Evolutionary conservation across 2,329 filamentous ascomycete genomes (phyloP).

Genomic region (Fusarium verticillioides): DNA sequence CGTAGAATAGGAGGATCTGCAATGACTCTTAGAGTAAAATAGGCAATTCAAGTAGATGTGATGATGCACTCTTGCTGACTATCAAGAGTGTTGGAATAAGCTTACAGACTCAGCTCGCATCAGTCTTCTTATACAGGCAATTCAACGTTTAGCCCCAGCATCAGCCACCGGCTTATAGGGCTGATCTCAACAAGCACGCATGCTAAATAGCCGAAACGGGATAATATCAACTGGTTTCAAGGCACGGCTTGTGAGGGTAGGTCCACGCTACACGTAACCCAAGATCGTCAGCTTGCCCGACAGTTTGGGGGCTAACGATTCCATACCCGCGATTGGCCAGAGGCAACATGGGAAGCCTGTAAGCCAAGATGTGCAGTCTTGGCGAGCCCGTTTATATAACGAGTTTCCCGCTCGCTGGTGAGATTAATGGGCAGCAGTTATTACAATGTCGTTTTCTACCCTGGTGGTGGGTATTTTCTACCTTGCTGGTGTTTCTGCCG

Average conservation of each 20-base stretch:
- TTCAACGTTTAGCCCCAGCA: background rate
- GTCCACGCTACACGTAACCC: background rate
- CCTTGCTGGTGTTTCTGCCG: background rate
- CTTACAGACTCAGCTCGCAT: background rate
- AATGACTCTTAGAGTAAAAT: background rate
- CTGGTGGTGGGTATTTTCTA: background rate
- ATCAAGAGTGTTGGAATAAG: background rate
- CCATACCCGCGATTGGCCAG: background rate
- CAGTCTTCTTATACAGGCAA: background rate
- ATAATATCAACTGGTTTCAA: background rate
- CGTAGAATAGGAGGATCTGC: background rate
- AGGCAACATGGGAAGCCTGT: background rate
- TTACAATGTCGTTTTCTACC: conserved; percentile 1
- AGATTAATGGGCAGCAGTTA: background rate
- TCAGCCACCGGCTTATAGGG: background rate
- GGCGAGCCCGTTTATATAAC: background rate
- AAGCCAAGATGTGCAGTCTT: background rate
- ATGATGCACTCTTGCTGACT: background rate
- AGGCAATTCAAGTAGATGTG: background rate
- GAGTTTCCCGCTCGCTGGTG: background rate
- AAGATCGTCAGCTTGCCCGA: background rate
- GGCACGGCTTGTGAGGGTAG: background rate
- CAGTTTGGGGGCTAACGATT: background rate
- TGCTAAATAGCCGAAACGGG: background rate
- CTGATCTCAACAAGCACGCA: background rate